These are phyloP conservation scores for Erythrobasidium yunnanense DNA, from an alignment of 768 basidiomycete genomes.

Conservation along the genomic window DNA sequence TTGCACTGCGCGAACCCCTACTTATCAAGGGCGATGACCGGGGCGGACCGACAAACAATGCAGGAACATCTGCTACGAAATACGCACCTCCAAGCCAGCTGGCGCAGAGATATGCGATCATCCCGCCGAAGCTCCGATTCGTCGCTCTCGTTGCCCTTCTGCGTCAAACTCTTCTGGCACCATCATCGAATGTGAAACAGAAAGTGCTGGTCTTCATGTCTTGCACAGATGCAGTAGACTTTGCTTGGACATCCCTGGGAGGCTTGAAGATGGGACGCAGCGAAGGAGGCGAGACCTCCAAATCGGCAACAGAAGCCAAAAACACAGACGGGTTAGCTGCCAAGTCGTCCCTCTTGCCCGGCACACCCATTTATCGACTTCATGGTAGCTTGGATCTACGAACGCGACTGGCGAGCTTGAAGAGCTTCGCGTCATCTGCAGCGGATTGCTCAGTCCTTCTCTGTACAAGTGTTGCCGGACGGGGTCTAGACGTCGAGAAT, in stretches of 20 bases:
- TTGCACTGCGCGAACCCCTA: slow-evolving; percentile 62
- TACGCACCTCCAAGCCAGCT: slow-evolving; percentile 77
- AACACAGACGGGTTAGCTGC: slow-evolving; percentile 34
- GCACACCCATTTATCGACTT: slow-evolving; percentile 69
- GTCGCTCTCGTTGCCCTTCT: slow-evolving; percentile 79
- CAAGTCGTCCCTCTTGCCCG: slow-evolving; percentile 63
- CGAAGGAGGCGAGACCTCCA: slow-evolving; percentile 31
- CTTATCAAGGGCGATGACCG: slow-evolving; percentile 67
- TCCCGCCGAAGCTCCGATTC: slow-evolving; percentile 85
- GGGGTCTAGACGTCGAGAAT: slow-evolving; percentile 88
- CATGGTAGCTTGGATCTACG: slow-evolving; percentile 82
- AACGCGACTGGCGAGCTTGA: slow-evolving; percentile 70
- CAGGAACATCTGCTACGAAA: no score
- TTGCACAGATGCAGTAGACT: slow-evolving; percentile 96
- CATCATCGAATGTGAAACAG: slow-evolving; percentile 45
- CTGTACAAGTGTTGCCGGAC: slow-evolving; percentile 96
- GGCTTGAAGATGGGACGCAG: slow-evolving; percentile 55
- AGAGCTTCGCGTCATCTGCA: slow-evolving; percentile 54
- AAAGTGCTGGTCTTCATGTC: slow-evolving; percentile 92
- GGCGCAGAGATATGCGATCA: slow-evolving; percentile 75
- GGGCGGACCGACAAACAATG: no score
- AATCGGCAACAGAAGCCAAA: slow-evolving; percentile 38
- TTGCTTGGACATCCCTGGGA: slow-evolving; percentile 77
- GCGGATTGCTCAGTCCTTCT: slow-evolving; percentile 60
- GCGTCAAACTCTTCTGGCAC: slow-evolving; percentile 51